Evolutionary conservation across 2,329 filamentous ascomycete genomes (phyloP), one percentile per base, ranked within the genome.

Genomic region (Phialophora tarda): DNA sequence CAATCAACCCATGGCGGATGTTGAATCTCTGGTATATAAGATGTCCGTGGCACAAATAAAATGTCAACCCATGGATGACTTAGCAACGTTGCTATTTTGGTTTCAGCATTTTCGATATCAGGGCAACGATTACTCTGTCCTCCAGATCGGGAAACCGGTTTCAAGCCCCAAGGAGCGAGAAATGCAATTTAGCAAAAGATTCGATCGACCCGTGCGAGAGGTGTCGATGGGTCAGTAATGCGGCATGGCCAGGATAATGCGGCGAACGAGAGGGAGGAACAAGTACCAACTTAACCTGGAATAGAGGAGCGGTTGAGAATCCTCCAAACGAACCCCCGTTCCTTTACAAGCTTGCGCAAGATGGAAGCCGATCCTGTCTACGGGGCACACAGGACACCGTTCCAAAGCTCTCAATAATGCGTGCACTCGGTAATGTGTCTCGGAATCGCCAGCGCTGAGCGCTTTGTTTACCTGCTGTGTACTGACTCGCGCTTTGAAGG

Each of bases 1-100:
- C 51, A 26, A 32, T 55, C 11, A 55, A 28, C 21, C 24, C 51
- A 55, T 55, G 23, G 7, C 14, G 51, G 26, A 55, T 26, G 6
- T 28, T 26, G 4, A 55, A 30, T 10, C 47, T 50, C 21, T 28
- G 26, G 28, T 55, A 55, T 55, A 55, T 55, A 55, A 30, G 26
- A 55, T 24, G 2, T 24, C 26, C 11, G 32, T 30, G 11, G 51
- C 14, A 10, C 24, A n/a, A 55, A 26, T 17, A n/a, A 11, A 17
- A 6, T 30, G 51, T 30, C 28, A 55, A 10, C 6, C 2, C 11
- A n/a, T 8, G 17, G 28, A 17, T 55, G 51, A 32, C 51, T 24
- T 55, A n/a, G 51, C 28, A 55, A n/a, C 21, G 28, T 55, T 55
- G 51, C 51, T 51, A 51, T 24, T 51, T 11, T 24, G 21, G 51